phyloP scores from a whole-genome alignment of 495 filamentous ascomycete species.

The Aspergillus nanangensis region DNA sequence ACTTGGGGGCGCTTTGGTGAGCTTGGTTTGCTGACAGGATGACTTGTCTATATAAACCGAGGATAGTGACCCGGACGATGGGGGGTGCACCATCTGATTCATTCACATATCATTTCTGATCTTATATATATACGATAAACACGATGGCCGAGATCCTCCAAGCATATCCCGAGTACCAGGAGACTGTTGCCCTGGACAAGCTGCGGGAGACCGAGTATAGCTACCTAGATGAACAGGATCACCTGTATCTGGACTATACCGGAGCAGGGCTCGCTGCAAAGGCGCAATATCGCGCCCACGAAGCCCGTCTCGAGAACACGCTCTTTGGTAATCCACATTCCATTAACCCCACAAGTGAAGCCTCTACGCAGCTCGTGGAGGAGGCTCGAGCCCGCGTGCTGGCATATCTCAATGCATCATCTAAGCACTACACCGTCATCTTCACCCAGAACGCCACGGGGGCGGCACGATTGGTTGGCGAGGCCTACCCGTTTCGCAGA shows the following conservation, averaged over 20 bases:
- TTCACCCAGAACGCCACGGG: constrained; percentile 9
- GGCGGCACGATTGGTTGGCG: constrained; percentile 6
- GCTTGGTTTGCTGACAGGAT: too few species aligned
- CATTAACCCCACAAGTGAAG: constrained; percentile 2
- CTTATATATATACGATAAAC: not conserved
- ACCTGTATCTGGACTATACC: constrained; percentile 9
- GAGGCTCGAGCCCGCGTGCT: constrained; percentile 1
- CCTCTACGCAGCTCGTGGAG: constrained; percentile 2
- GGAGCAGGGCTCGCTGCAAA: constrained; percentile 5
- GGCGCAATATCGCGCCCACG: constrained; percentile 1
- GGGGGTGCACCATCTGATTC: not conserved
- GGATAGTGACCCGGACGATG: too few species aligned
- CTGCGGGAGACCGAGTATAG: constrained; percentile 9
- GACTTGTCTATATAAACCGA: too few species aligned
- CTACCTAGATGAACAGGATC: constrained; percentile 7
- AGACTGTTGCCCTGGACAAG: not conserved
- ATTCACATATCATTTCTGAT: not conserved
- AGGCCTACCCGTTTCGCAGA: constrained; percentile 4
- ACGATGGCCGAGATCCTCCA: not conserved
- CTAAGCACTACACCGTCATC: constrained; percentile 2
- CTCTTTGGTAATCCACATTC: constrained; percentile 10
- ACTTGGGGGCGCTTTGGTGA: too few species aligned
- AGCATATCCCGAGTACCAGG: constrained; percentile 2
- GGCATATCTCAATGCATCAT: not conserved
- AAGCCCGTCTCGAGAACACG: not conserved